Evolutionary conservation across 495 filamentous ascomycete genomes (phyloP).

Genomic region (Xylaria curta): DNA sequence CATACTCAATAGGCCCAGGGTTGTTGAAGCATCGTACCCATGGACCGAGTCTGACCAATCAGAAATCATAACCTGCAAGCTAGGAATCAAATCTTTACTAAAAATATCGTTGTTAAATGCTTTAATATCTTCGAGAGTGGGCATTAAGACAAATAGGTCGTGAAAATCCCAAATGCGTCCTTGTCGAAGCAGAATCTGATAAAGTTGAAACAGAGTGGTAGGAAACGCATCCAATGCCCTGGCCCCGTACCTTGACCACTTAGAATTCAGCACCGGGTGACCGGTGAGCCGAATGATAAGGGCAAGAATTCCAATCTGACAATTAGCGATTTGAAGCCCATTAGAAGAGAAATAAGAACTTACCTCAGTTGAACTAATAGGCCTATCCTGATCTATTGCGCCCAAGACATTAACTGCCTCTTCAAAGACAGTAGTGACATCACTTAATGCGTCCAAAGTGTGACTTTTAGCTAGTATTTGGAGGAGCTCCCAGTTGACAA

Average conservation of each 20-base stretch:
- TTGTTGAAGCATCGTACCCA: constrained; percentile 25
- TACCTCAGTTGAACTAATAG: constrained; percentile 24
- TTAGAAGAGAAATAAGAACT: neutral
- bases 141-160: constrained; percentile 15
- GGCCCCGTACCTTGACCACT: constrained; percentile 6
- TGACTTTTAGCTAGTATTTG: constrained; percentile 12
- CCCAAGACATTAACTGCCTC: constrained; percentile 19
- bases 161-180: constrained; percentile 27
- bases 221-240: neutral
- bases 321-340: constrained; percentile 4
- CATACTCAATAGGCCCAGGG: constrained; percentile 13
- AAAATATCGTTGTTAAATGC: constrained; percentile 18
- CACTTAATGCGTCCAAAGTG: constrained; percentile 6
- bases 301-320: constrained; percentile 20
- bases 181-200: constrained; percentile 21
- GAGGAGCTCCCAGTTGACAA: constrained; percentile 12
- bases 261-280: constrained; percentile 17
- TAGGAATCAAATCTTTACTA: constrained; percentile 13
- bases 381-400: neutral
- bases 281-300: constrained; percentile 9
- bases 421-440: neutral
- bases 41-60: constrained; percentile 25
- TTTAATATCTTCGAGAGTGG: constrained; percentile 13
- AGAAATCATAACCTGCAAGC: constrained; percentile 9
- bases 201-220: neutral